Percentiles rank a stretch among this genome's conserved stretches.
Evolutionary conservation across 2,329 filamentous ascomycete genomes (phyloP).

Genomic region (Bipolaris bicolor): DNA sequence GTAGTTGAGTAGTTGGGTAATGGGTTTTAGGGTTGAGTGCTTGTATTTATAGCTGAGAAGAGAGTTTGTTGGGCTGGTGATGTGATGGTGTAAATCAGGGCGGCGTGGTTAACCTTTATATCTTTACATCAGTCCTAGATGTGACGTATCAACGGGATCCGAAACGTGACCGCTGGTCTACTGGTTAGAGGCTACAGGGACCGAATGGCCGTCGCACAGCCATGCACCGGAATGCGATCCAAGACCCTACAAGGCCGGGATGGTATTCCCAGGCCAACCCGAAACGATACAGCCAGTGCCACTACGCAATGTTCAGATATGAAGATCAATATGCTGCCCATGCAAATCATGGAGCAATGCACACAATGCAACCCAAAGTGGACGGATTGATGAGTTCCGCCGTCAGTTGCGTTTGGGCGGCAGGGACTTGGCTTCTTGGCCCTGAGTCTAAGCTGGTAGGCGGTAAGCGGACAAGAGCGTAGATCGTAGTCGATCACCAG

Average conservation of each 20-base stretch:
- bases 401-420: conserved; percentile 14
- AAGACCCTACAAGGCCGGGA: conserved; percentile 12
- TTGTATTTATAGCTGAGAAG: neutral
- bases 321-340: neutral
- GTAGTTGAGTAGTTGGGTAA: neutral
- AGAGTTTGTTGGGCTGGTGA: neutral
- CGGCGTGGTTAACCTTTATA: neutral
- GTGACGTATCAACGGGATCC: conserved; percentile 4
- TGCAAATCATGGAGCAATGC: neutral
- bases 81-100: neutral
- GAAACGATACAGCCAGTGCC: conserved; percentile 15
- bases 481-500: conserved; percentile 10
- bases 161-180: conserved; percentile 11
- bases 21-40: neutral
- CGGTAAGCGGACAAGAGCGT: conserved; percentile 9
- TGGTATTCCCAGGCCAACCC: conserved; percentile 5
- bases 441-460: neutral
- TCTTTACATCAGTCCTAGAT: neutral
- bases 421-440: conserved; percentile 29
- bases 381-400: conserved; percentile 10
- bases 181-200: conserved; percentile 11
- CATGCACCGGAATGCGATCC: neutral
- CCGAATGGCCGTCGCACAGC: conserved; percentile 1
- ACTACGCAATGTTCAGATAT: conserved; percentile 1
- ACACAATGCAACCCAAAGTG: conserved; percentile 4